These are phyloP conservation scores for Pyrenophora teres DNA, from an alignment of 2,329 filamentous ascomycete species.

Conservation along the genomic window DNA sequence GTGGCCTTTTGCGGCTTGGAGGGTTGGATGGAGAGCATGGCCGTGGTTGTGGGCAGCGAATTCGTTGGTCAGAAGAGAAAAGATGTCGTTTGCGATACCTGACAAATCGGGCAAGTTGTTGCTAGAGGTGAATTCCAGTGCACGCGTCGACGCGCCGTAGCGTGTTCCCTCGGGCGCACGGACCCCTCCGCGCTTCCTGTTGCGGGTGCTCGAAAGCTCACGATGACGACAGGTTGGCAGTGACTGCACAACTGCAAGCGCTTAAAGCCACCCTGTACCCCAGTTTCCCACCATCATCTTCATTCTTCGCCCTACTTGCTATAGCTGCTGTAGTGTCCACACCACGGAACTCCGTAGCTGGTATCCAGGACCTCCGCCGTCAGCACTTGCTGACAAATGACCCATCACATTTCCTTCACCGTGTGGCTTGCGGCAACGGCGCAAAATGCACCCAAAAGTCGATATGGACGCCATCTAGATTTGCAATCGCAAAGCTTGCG, in stretches of 20 bases:
- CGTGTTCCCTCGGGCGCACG: slow-evolving; percentile 17
- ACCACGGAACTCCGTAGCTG: too few species aligned
- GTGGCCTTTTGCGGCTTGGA: slow-evolving; percentile 51
- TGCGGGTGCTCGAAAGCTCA: not conserved
- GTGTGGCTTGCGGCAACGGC: not conserved
- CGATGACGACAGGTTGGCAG: slow-evolving; percentile 7
- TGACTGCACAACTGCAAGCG: not conserved
- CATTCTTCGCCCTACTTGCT: too few species aligned
- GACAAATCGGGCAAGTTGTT: too few species aligned
- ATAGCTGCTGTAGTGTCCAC: too few species aligned
- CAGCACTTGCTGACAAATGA: not conserved
- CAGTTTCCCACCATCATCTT: too few species aligned
- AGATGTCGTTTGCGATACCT: not conserved
- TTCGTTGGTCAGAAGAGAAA: too few species aligned
- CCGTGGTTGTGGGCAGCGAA: not conserved
- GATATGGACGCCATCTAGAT: not conserved
- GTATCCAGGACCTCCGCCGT: too few species aligned
- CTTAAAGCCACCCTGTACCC: not conserved
- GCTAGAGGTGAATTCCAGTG: slow-evolving; percentile 2
- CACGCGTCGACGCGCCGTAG: slow-evolving; percentile 25
- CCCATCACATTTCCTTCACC: not conserved
- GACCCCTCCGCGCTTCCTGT: not conserved
- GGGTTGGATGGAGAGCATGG: slow-evolving; percentile 54
- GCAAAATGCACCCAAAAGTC: not conserved
- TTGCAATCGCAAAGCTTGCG: not conserved